These are phyloP conservation scores for Alternaria arbusti DNA, from an alignment of 2,329 filamentous ascomycete genomes.

Conservation along the genomic window DNA sequence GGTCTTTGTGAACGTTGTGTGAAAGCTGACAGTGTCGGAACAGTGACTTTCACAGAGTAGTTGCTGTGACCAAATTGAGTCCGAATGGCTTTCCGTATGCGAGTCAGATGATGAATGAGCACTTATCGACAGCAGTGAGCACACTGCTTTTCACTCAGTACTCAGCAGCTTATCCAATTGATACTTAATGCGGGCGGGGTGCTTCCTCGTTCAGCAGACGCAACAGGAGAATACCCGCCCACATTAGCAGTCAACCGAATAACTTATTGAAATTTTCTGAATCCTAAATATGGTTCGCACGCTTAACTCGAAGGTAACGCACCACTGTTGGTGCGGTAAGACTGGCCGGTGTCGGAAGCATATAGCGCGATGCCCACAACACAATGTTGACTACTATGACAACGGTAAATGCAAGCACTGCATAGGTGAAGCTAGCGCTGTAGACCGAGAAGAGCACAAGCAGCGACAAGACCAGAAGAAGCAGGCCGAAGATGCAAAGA, in stretches of 20 bases:
- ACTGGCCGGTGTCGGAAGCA: background rate
- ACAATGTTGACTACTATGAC: background rate
- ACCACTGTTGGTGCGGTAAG: background rate
- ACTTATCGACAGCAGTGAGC: background rate
- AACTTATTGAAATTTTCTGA: background rate
- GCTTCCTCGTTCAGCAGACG: background rate
- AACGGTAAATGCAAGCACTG: background rate
- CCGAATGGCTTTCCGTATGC: background rate
- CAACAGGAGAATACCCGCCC: background rate
- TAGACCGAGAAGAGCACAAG: background rate
- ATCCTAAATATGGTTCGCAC: background rate
- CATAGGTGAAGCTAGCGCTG: background rate
- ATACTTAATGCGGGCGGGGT: background rate
- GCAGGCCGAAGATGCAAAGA: background rate
- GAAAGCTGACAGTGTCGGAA: background rate
- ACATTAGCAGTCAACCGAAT: background rate
- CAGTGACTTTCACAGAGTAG: background rate
- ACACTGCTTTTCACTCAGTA: background rate
- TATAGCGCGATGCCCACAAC: rapidly evolving
- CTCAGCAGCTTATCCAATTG: background rate
- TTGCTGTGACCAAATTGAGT: background rate
- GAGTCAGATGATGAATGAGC: background rate
- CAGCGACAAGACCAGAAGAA: background rate
- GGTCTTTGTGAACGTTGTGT: background rate
- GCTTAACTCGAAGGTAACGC: background rate